Base-by-base conservation (phyloP, 2,329 filamentous ascomycete species). In the Aspergillus arachidicola region DNA sequence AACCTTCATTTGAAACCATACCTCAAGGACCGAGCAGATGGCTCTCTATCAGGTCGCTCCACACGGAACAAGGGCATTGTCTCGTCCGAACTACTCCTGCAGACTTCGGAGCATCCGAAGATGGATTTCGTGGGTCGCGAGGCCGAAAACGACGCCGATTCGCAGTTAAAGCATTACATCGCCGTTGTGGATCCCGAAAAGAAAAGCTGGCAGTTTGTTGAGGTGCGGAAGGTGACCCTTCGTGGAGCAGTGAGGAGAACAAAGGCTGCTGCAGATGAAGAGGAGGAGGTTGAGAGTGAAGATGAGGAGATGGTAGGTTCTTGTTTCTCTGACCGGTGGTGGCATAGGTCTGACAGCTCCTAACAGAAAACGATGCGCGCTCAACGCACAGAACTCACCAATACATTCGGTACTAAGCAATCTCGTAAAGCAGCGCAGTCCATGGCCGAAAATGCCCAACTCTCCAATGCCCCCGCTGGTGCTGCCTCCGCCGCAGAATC, bases 61-160 rank as follows among this genome's bases (percentile, higher is more conserved):
- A 50, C 73, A 68, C 65, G 75, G 65, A 75, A 80, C 66, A 68
- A 73, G 32, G 75, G 73, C 56, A 73, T 83, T 68, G 56, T 72
- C 30, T 67, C 78, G 7, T 81, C 83, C 48, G 82, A 86, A 60
- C 73, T 89, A 7, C 80, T 89, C 41, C 81, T 89, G 11, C 86
- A 89, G 64, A 87, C 87, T 6, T 87, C 86, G 30, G 78, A 84
- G 56, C 87, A 89, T 66, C 79, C 84, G 16, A 85, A 83, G 58
- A 80, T 89, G 59, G 86, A 89, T 74, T 89, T 87, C 68, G 80
- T 81, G 23, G 87, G 84, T 26, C 79, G 78, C 41, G 80, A 82
- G 69, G 78, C 77, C 32, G 81, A 83, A 63, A 82, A 85, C 60
- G 78, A 80, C 46, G 79, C 82, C 57, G 83, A 87, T 62, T 82